Conservation (phyloP, 495 filamentous ascomycete genomes). For the Hyaloscypha bicolor region DNA sequence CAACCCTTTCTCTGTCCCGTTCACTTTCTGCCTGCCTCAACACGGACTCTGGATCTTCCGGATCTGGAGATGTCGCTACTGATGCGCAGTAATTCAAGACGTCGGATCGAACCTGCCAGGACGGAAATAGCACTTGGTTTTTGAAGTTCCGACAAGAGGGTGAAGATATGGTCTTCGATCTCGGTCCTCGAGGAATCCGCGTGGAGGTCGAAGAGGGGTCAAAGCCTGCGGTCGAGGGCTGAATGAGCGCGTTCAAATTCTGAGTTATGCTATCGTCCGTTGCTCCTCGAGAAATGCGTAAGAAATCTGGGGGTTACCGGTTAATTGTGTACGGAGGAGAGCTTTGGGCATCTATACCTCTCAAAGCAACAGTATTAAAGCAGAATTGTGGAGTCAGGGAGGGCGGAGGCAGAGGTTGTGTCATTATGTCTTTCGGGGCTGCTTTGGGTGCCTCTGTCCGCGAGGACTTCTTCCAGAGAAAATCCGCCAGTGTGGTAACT, state of each 20-base stretch:
- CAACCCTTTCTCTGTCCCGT: conserved; percentile 69
- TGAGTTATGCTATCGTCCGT: conserved; percentile 94
- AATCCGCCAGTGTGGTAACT: conserved; percentile 46
- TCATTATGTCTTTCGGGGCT: conserved; percentile 53
- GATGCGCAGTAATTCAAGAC: conserved; percentile 87
- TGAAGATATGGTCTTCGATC: conserved; percentile 56
- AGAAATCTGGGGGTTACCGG: conserved; percentile 68
- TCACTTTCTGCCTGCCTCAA: conserved; percentile 70
- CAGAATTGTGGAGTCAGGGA: conserved; percentile 86
- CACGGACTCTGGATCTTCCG: conserved; percentile 80
- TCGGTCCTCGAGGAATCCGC: conserved; percentile 50
- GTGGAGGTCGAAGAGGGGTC: conserved; percentile 75
- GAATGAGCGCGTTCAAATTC: conserved; percentile 87
- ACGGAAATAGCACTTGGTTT: conserved; percentile 78
- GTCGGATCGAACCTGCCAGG: conserved; percentile 85
- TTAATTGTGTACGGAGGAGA: no score
- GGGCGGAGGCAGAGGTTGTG: conserved; percentile 60
- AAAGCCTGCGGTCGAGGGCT: conserved; percentile 70
- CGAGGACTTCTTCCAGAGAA: conserved; percentile 49
- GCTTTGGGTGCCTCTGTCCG: conserved; percentile 40
- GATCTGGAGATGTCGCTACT: conserved; percentile 86
- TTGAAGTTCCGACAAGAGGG: conserved; percentile 71
- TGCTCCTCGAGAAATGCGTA: conserved; percentile 80
- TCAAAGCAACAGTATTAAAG: conserved; percentile 80
- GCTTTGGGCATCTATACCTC: conserved; percentile 57